These are phyloP conservation scores for Ceratocystis cacaofunesta DNA, from an alignment of 2,329 filamentous ascomycete genomes.

Conservation along the genomic window DNA sequence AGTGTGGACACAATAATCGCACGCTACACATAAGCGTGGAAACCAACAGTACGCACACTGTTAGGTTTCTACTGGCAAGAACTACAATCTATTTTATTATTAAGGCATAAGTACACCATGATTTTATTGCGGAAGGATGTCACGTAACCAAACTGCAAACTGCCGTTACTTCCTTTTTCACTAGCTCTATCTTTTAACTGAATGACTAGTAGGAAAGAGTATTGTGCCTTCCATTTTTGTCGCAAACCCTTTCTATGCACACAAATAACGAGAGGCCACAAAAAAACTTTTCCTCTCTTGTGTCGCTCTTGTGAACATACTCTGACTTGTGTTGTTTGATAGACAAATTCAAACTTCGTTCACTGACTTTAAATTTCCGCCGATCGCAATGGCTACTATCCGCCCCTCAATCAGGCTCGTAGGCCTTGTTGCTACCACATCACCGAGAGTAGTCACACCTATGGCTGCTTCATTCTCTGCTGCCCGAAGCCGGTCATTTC, in stretches of 20 bases:
- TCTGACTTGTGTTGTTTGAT: neutral
- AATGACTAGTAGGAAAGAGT: neutral
- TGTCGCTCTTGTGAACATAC: neutral
- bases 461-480: slow-evolving; percentile 17
- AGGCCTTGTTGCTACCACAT: neutral
- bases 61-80: neutral
- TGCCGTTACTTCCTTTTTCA: neutral
- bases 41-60: slow-evolving; percentile 4
- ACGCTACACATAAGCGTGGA: neutral
- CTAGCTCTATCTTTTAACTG: neutral
- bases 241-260: neutral
- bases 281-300: neutral
- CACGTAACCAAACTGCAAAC: neutral
- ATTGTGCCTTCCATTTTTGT: neutral
- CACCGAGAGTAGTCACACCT: neutral
- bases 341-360: neutral
- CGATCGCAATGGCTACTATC: neutral
- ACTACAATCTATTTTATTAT: neutral
- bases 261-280: neutral
- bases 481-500: slow-evolving; percentile 27
- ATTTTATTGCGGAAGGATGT: neutral
- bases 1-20: neutral
- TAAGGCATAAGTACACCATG: neutral
- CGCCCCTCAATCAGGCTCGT: neutral
- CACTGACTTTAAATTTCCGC: neutral